phyloP scores from a whole-genome alignment of 441 rosid species.

The Aquilaria agallochum region DNA sequence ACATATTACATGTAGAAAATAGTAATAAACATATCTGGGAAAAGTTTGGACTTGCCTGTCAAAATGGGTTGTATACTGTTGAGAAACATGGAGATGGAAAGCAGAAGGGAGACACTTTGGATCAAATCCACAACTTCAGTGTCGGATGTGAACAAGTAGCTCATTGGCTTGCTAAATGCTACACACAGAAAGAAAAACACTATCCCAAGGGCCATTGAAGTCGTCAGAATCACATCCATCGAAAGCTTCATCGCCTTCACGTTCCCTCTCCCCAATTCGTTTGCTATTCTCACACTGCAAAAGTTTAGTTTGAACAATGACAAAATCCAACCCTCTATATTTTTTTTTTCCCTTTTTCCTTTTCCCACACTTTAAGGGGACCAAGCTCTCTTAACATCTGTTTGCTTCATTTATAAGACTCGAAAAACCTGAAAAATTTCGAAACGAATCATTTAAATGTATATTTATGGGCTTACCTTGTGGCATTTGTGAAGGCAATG shows the following conservation, averaged over 20 bases:
- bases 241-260: slow-evolving; percentile 31
- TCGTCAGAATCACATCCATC: slow-evolving; percentile 19
- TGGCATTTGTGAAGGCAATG: background rate
- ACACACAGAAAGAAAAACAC: slow-evolving; percentile 27
- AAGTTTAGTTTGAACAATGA: background rate
- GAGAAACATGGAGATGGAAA: slow-evolving; percentile 38
- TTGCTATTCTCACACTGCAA: slow-evolving; percentile 39
- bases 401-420: too few species aligned
- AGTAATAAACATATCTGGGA: too few species aligned
- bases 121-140: slow-evolving; percentile 30
- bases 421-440: too few species aligned
- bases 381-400: slow-evolving; percentile 20
- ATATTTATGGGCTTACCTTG: too few species aligned
- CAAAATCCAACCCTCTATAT: too few species aligned
- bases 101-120: slow-evolving; percentile 32
- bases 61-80: slow-evolving; percentile 32
- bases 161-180: slow-evolving; percentile 18
- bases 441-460: too few species aligned
- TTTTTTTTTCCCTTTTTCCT: too few species aligned
- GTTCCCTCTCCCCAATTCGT: slow-evolving; percentile 44
- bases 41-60: slow-evolving; percentile 11
- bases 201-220: slow-evolving; percentile 24
- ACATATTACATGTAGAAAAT: too few species aligned
- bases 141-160: slow-evolving; percentile 27
- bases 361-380: slow-evolving; percentile 24